A percentile compares a stretch with the other conserved stretches of the same genome.
Evolutionary conservation across 805 yeast species (phyloP).

Genomic region (Yarrowia sp.): DNA sequence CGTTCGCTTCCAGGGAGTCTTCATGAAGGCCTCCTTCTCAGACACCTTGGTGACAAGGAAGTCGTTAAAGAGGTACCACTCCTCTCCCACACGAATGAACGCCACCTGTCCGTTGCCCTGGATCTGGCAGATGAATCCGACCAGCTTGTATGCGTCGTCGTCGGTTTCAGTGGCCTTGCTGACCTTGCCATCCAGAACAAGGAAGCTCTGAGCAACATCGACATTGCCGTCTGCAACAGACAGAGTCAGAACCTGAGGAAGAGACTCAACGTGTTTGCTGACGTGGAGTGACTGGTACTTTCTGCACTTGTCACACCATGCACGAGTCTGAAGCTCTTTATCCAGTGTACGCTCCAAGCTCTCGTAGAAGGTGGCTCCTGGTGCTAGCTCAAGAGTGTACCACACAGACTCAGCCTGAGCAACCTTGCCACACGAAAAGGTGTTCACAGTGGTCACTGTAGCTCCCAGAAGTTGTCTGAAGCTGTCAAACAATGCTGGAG

Average conservation of each 20-base stretch:
- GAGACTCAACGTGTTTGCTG: constrained; percentile 57
- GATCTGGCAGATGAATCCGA: constrained; percentile 52
- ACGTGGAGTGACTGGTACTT: constrained; percentile 63
- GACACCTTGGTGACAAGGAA: constrained; percentile 80
- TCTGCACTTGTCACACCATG: constrained; percentile 61
- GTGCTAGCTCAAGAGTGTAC: constrained; percentile 44
- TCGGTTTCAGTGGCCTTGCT: neutral
- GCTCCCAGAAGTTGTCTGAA: constrained; percentile 41
- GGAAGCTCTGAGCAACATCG: constrained; percentile 17
- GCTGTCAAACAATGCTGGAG: constrained; percentile 17
- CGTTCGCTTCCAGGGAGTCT: constrained; percentile 84
- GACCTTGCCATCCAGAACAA: constrained; percentile 22
- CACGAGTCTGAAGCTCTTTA: constrained; percentile 53
- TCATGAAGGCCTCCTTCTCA: constrained; percentile 77
- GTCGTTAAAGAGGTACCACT: constrained; percentile 90
- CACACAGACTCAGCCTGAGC: constrained; percentile 41
- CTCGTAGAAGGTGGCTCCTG: constrained; percentile 41
- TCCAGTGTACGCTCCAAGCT: constrained; percentile 45
- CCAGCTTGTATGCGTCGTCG: constrained; percentile 45
- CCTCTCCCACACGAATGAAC: constrained; percentile 44
- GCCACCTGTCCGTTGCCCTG: constrained; percentile 51
- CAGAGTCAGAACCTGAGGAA: constrained; percentile 64
- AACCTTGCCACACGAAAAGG: constrained; percentile 45
- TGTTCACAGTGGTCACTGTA: constrained; percentile 41
- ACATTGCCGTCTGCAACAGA: constrained; percentile 8